Evolutionary conservation across 169 alveolate genomes (phyloP), one percentile per base, ranked within the genome.

Genomic region (Cryptosporidium ryanae): DNA sequence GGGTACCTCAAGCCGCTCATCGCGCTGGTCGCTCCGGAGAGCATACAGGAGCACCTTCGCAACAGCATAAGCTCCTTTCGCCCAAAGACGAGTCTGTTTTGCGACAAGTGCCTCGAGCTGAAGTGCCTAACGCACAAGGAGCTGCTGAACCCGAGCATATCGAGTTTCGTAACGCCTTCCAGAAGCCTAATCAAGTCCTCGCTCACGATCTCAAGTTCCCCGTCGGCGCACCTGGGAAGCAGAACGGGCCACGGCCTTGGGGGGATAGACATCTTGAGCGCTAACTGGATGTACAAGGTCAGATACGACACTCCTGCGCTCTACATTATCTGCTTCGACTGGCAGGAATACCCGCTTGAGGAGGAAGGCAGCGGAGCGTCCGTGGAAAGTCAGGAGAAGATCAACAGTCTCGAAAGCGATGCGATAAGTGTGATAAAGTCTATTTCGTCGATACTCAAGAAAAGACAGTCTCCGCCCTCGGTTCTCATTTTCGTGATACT

Each of bases 271-370:
- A 61, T 76, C 23, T 32, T 76, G 59, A 55, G 63, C 38, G 27
- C 43, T 2, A 76, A 76, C 27, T 76, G 87, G 87, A 76, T 76
- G 87, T 57, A 43, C 15, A 76, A 76, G 38, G 87, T 76, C 25
- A 55, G 87, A 61, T 46, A 76, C 29, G 87, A 76, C n/a, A 76
- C 87, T 27, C 87, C 87, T 6, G 87, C 87, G 10, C 49, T 76
- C 8, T 76, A 76, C 59, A 76, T 76, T 6, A 44, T 76, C 25
- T 76, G 87, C 29, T 76, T 76, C 31, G 71, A 76, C 48, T 76
- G 87, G 87, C 87, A 76, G 4, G 46, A 38, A 13, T 76, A 76
- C 32, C 87, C 87, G 18, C 38, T 59, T 1, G 21, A 17, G 31
- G 31, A 31, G 15, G 43, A 61, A 21, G 8, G 31, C 12, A 61